Percentiles rank a stretch among this genome's conserved stretches.
phyloP scores from a whole-genome alignment of 1,139 yeast genomes.

The Hemisphaericaspora subhashii region DNA sequence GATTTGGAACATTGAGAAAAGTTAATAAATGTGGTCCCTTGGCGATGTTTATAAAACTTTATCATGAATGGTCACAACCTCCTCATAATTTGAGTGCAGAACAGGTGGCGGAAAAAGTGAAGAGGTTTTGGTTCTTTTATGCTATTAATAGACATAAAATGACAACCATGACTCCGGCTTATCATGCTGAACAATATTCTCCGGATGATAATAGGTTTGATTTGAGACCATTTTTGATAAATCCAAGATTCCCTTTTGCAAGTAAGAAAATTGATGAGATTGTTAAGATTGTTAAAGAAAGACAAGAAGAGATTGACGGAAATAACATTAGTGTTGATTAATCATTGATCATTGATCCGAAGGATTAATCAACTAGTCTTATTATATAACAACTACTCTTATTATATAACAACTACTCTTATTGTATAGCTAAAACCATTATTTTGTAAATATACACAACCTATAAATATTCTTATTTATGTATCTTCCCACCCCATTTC shows the following conservation, averaged over 20 bases:
- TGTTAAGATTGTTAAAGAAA: slow-evolving; percentile 52
- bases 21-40: slow-evolving; percentile 95
- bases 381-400: too few relatives aligned
- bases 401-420: too few relatives aligned
- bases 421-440: too few relatives aligned
- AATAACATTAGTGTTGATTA: slow-evolving; percentile 32
- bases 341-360: too few relatives aligned
- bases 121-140: slow-evolving; percentile 86
- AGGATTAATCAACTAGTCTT: too few relatives aligned
- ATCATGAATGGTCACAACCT: slow-evolving; percentile 89
- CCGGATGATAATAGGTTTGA: slow-evolving; percentile 98
- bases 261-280: slow-evolving; percentile 81
- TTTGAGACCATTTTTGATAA: slow-evolving; percentile 86
- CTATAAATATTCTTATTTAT: slow-evolving; percentile 15
- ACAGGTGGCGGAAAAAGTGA: slow-evolving; percentile 88
- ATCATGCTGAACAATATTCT: slow-evolving; percentile 96
- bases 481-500: slow-evolving; percentile 53
- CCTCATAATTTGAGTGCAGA: slow-evolving; percentile 66
- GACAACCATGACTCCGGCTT: slow-evolving; percentile 94
- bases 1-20: slow-evolving; percentile 90
- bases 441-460: slow-evolving; percentile 1
- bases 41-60: slow-evolving; percentile 84
- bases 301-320: slow-evolving; percentile 27
- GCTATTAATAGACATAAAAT: slow-evolving; percentile 95
- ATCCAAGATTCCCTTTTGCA: slow-evolving; percentile 91